Evolutionary conservation across 495 filamentous ascomycete genomes (phyloP), one percentile per base, ranked within the genome.

Genomic region (Daldinia bambusicola): DNA sequence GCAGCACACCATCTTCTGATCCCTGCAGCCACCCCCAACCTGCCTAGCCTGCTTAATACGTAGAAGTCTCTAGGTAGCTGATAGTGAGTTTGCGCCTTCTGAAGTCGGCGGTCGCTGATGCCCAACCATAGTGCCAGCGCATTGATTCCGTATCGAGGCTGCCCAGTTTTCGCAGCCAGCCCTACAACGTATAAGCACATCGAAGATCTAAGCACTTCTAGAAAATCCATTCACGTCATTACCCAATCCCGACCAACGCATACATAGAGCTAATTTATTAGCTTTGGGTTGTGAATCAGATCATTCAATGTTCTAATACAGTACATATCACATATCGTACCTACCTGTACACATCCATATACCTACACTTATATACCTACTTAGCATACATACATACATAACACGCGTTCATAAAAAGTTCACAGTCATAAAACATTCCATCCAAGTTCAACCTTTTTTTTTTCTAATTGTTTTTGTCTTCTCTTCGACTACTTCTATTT

Each of bases 81-180:
- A 18, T 34, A 37, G 14, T 16, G 16, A 53, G 22, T 3, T 3
- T 18, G 45, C 30, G 13, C 40, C 40, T 43, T 43, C 34, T 60
- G 59, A 67, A 45, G 55, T 63, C 38, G 48, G 45, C 32, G 67
- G 70, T 66, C 73, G 70, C 74, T 74, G 71, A 74, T 75, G 75
- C 75, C 75, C 75, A 77, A 77, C 75, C 73, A 77, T 53, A 71
- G 72, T 77, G 75, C 75, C 75, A 77, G 75, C 75, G 70, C 75
- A 77, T 77, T 69, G 67, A 66, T 67, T 66, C 62, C 67, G 26
- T 67, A 63, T 69, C 66, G 51, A 66, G 50, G 56, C 61, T 63
- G 71, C 71, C 71, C 71, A 72, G 69, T 71, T 68, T 61, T 61
- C 45, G 45, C 26, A 38, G 62, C 66, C 71, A 74, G 66, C 71